Evolutionary conservation across 1,284 basidiomycete genomes (phyloP).

Genomic region (Naganishia sp.): DNA sequence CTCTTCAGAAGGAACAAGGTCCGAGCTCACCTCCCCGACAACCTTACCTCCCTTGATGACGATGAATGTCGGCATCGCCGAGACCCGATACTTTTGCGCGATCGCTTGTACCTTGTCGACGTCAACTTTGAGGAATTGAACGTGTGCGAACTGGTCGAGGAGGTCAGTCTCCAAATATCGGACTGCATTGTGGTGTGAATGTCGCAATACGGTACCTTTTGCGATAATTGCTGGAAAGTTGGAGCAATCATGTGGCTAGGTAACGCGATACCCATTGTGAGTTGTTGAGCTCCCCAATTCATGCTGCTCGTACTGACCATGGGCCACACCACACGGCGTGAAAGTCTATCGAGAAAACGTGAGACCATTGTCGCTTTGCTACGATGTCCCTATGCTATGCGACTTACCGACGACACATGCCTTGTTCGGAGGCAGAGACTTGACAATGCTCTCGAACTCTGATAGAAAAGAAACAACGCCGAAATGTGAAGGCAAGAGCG

Average conservation of each 20-base stretch:
- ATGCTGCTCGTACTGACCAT: slow-evolving; percentile 5
- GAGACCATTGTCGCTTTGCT: neutral
- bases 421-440: slow-evolving; percentile 41
- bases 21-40: slow-evolving; percentile 47
- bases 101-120: slow-evolving; percentile 53
- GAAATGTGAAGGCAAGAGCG: neutral
- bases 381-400: slow-evolving; percentile 28
- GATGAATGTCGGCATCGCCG: slow-evolving; percentile 58
- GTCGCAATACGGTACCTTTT: slow-evolving; percentile 36
- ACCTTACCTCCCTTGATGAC: slow-evolving; percentile 54
- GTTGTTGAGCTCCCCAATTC: slow-evolving; percentile 2
- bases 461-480: neutral
- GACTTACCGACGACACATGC: slow-evolving; percentile 42
- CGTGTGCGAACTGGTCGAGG: slow-evolving; percentile 12
- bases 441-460: slow-evolving; percentile 49
- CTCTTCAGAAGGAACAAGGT: neutral
- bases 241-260: slow-evolving; percentile 50
- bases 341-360: slow-evolving; percentile 40
- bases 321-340: slow-evolving; percentile 42
- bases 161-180: slow-evolving; percentile 19
- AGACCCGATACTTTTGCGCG: slow-evolving; percentile 51
- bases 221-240: slow-evolving; percentile 45
- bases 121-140: slow-evolving; percentile 53
- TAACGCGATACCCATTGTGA: slow-evolving; percentile 48
- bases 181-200: too few relatives aligned